phyloP scores from a whole-genome alignment of 495 filamentous ascomycete genomes.

The Podospora anserina region DNA sequence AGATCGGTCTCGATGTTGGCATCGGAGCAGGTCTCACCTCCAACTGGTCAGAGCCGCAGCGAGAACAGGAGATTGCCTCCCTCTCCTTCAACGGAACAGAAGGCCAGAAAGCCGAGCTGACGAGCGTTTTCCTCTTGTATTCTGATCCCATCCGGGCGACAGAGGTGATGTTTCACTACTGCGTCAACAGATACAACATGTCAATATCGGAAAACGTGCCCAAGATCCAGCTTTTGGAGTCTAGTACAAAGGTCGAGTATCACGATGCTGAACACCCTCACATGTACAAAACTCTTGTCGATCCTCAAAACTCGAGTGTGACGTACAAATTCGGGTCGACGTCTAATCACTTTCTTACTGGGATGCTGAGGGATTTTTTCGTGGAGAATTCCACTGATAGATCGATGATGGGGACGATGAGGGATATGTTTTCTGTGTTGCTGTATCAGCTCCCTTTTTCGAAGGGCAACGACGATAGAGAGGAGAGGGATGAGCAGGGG shows the following conservation, averaged over 20 bases:
- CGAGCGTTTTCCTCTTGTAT: neutral
- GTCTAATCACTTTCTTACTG: neutral
- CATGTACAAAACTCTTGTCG: neutral
- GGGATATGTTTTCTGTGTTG: neutral
- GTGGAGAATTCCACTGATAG: neutral
- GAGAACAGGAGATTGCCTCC: neutral
- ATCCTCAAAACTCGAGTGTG: neutral
- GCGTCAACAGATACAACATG: conserved; percentile 1
- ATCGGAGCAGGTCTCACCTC: neutral
- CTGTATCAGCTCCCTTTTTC: neutral
- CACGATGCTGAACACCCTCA: neutral
- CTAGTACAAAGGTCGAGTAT: neutral
- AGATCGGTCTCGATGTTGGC: neutral
- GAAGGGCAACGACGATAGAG: neutral
- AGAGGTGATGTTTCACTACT: conserved; percentile 1
- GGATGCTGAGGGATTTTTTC: neutral
- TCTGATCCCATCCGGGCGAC: neutral
- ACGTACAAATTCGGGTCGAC: neutral
- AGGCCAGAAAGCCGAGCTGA: neutral
- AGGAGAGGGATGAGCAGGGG: neutral
- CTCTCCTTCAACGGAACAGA: neutral
- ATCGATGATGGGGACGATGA: neutral
- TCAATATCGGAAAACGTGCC: neutral
- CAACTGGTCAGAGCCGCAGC: neutral
- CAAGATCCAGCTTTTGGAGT: neutral